Conservation (phyloP, 2,329 filamentous ascomycete genomes). For the Aureobasidium sp. region DNA sequence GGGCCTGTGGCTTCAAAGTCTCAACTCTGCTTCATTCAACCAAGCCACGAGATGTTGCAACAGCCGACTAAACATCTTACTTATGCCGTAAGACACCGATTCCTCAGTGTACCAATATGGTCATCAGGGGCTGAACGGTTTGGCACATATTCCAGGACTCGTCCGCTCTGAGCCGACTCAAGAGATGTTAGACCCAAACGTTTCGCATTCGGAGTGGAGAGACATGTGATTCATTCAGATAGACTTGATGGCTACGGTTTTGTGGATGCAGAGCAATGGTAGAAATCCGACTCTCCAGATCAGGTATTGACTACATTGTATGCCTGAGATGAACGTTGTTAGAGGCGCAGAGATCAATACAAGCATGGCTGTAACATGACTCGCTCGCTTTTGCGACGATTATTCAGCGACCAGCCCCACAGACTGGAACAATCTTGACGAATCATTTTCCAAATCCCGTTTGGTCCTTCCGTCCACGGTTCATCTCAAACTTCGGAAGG, state of each 20-base stretch:
- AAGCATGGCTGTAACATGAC: background rate
- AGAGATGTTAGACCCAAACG: background rate
- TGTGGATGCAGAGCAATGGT: too few species aligned
- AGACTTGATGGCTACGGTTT: too few species aligned
- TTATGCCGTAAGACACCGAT: background rate
- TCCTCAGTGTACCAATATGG: background rate
- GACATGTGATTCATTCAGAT: background rate
- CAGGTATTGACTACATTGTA: background rate
- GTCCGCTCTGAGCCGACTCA: background rate
- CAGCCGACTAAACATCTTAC: background rate
- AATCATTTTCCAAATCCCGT: background rate
- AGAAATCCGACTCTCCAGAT: background rate
- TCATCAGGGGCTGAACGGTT: background rate
- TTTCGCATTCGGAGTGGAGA: background rate
- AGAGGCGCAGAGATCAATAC: background rate
- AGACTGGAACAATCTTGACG: background rate
- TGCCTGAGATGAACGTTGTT: background rate
- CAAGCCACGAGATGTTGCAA: background rate
- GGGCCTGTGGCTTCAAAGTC: background rate
- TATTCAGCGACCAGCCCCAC: background rate
- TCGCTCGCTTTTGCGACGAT: background rate
- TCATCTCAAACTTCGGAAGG: background rate
- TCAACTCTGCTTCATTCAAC: background rate
- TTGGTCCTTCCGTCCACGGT: background rate
- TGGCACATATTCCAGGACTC: background rate